A percentile compares a stretch with the other conserved stretches of the same genome.
These are phyloP conservation scores for Talaromyces funiculosus DNA, from an alignment of 2,329 filamentous ascomycete species.

Conservation along the genomic window DNA sequence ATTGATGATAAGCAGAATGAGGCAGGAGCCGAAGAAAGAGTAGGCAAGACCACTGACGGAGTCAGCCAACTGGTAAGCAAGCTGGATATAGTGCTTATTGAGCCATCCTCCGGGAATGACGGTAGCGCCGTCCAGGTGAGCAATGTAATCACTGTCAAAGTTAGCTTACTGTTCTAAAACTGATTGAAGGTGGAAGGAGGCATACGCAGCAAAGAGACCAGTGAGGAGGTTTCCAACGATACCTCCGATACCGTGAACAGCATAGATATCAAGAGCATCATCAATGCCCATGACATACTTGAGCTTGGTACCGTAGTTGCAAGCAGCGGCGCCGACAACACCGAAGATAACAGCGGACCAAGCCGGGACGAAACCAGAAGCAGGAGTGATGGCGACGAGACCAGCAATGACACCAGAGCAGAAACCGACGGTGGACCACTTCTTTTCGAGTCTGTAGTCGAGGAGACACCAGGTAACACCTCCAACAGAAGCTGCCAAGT, in stretches of 20 bases:
- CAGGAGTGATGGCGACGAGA: slow-evolving; percentile 81
- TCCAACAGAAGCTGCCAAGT: slow-evolving; percentile 75
- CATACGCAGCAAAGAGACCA: slow-evolving; percentile 71
- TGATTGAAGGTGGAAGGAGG: slow-evolving; percentile 10
- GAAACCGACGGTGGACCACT: slow-evolving; percentile 91
- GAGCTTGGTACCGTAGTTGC: slow-evolving; percentile 87
- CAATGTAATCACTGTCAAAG: slow-evolving; percentile 63
- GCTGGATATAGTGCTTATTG: slow-evolving; percentile 76
- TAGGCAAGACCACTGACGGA: slow-evolving; percentile 70
- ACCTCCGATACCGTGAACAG: slow-evolving; percentile 73
- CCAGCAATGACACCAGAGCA: slow-evolving; percentile 86
- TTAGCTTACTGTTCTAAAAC: slow-evolving; percentile 9
- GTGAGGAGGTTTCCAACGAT: slow-evolving; percentile 74
- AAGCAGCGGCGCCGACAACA: slow-evolving; percentile 66
- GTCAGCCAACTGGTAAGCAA: slow-evolving; percentile 78
- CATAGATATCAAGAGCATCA: slow-evolving; percentile 84
- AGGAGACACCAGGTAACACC: slow-evolving; percentile 86
- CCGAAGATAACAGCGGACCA: slow-evolving; percentile 82
- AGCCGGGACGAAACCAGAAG: slow-evolving; percentile 75
- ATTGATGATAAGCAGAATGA: slow-evolving; percentile 77
- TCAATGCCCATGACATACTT: slow-evolving; percentile 79
- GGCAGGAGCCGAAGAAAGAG: slow-evolving; percentile 69
- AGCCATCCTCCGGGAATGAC: slow-evolving; percentile 72
- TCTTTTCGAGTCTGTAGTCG: slow-evolving; percentile 81
- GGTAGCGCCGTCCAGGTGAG: slow-evolving; percentile 66